Percentiles rank a stretch among this genome's conserved stretches.
Conservation (phyloP, 2,329 filamentous ascomycete species). For the Cladophialophora yegresii region DNA sequence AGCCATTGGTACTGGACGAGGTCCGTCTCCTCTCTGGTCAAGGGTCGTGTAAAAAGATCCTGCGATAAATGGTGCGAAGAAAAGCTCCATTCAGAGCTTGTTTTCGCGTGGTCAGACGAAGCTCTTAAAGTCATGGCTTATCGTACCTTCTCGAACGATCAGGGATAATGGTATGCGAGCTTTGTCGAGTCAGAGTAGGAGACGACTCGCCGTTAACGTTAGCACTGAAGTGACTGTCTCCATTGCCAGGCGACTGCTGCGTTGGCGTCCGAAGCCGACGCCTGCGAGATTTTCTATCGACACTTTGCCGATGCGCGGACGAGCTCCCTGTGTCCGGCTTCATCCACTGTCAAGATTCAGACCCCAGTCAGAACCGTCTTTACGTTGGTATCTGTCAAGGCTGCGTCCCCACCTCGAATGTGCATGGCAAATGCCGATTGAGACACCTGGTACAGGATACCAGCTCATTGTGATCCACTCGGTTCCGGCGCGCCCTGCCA, state of each 20-base stretch:
- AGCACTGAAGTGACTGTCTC: conserved; percentile 5
- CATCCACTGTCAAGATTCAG: conserved; percentile 19
- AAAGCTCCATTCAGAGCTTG: conserved; percentile 15
- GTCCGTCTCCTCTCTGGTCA: conserved; percentile 11
- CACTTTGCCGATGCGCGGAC: conserved; percentile 1
- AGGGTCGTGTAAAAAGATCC: not conserved
- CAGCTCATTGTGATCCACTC: conserved; percentile 31
- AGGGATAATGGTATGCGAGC: conserved; percentile 9
- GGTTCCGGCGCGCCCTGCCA: conserved; percentile 31
- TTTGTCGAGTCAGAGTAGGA: not conserved
- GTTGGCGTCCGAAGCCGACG: not conserved
- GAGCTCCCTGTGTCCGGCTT: conserved; percentile 3
- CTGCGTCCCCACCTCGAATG: conserved; percentile 26
- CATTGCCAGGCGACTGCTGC: not conserved
- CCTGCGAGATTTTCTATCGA: conserved; percentile 6
- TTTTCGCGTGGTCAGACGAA: not conserved
- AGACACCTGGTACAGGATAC: conserved; percentile 34
- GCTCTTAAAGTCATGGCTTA: not conserved
- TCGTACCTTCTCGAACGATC: conserved; percentile 13
- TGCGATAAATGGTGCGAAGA: conserved; percentile 14
- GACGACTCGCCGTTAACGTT: not conserved
- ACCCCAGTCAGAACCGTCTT: conserved; percentile 2
- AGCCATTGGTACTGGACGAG: conserved; percentile 30
- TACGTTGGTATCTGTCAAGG: not conserved
- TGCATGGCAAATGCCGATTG: conserved; percentile 31